Evolutionary conservation across 2,329 filamentous ascomycete genomes (phyloP).

Genomic region (Tympanopsis confertula): DNA sequence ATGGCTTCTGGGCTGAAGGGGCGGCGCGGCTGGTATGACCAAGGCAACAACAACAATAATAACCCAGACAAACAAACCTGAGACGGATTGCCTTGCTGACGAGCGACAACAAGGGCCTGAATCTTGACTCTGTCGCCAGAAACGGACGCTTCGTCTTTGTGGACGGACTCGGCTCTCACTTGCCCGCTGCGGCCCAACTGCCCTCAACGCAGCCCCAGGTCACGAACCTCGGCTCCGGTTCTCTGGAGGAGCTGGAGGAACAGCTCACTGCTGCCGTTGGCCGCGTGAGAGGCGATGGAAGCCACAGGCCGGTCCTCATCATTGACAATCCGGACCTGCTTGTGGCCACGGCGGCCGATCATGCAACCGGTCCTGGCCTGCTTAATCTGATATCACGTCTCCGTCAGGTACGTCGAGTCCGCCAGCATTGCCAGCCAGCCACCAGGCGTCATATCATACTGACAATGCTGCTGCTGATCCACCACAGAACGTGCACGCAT

Average conservation of each 20-base stretch:
- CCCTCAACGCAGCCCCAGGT: conserved; percentile 3
- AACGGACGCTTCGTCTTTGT: conserved; percentile 59
- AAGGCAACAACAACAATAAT: conserved; percentile 4
- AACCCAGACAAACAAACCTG: background rate
- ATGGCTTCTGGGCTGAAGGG: conserved; percentile 67
- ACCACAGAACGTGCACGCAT: conserved; percentile 46
- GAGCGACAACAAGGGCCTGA: conserved; percentile 43
- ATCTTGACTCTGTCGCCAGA: conserved; percentile 48
- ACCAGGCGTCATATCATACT: conserved; percentile 3
- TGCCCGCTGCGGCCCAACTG: conserved; percentile 5
- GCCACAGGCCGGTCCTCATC: conserved; percentile 41
- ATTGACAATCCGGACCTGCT: conserved; percentile 56
- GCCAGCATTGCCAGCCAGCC: background rate
- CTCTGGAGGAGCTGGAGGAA: background rate
- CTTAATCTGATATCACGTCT: conserved; percentile 44
- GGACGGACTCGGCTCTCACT: conserved; percentile 58
- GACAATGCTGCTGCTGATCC: background rate
- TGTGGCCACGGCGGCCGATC: conserved; percentile 42
- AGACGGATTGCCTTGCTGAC: conserved; percentile 2
- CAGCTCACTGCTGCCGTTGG: background rate
- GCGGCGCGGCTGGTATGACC: conserved; percentile 50
- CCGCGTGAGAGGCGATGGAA: conserved; percentile 1
- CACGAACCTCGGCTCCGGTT: conserved; percentile 2
- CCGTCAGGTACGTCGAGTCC: conserved; percentile 43
- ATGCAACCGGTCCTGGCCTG: conserved; percentile 30